Evolutionary conservation across 768 basidiomycete genomes (phyloP).

Genomic region (Podaxis sp.): DNA sequence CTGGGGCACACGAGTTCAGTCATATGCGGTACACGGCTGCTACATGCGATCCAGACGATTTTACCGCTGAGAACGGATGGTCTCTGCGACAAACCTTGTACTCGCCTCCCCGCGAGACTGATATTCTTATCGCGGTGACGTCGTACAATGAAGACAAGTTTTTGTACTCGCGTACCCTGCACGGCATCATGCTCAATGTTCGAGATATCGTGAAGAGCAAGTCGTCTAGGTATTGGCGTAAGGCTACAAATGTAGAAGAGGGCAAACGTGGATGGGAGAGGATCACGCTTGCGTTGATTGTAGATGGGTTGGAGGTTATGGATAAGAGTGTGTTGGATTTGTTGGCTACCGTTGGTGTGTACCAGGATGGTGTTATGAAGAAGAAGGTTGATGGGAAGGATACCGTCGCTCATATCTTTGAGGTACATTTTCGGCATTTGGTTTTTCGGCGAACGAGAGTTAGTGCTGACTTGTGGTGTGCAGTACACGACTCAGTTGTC

Average conservation of each 20-base stretch:
- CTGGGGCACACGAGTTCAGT: slow-evolving; percentile 82
- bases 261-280: slow-evolving; percentile 82
- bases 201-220: slow-evolving; percentile 93
- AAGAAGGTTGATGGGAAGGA: slow-evolving; percentile 81
- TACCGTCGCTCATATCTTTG: slow-evolving; percentile 90
- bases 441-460: not conserved
- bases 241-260: slow-evolving; percentile 60
- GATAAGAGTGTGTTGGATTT: slow-evolving; percentile 87
- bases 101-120: slow-evolving; percentile 65
- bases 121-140: slow-evolving; percentile 89
- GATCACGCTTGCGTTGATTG: slow-evolving; percentile 80
- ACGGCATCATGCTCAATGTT: slow-evolving; percentile 92
- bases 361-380: slow-evolving; percentile 91
- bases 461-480: not conserved
- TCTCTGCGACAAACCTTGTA: slow-evolving; percentile 75
- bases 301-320: slow-evolving; percentile 88
- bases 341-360: slow-evolving; percentile 82
- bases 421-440: slow-evolving; percentile 10
- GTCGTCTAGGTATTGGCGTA: slow-evolving; percentile 82
- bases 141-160: slow-evolving; percentile 87
- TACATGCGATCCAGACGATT: slow-evolving; percentile 85
- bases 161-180: slow-evolving; percentile 79
- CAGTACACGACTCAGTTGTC: slow-evolving; percentile 97
- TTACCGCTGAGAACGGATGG: slow-evolving; percentile 70
- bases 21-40: slow-evolving; percentile 91